Conservation (phyloP, 192 early-diverging fungal species). For the Pilaira anomala region DNA sequence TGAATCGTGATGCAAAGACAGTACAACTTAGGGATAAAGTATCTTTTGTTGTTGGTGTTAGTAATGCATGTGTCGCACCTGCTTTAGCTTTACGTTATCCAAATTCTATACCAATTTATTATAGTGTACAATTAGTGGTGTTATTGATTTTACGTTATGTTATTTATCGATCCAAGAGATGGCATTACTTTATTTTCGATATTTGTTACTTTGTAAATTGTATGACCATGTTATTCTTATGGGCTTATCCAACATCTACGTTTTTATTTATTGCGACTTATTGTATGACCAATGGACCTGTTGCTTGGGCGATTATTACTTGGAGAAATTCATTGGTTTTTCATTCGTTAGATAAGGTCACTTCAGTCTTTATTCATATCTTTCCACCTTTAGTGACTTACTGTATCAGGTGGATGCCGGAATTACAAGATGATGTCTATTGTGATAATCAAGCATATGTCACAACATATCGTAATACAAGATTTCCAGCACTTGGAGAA, state of each 20-base stretch:
- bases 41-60: constrained; percentile 63
- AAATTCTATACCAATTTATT: constrained; percentile 54
- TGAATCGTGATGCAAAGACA: constrained; percentile 41
- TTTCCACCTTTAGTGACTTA: constrained; percentile 57
- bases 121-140: constrained; percentile 43
- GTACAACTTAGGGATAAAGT: constrained; percentile 58
- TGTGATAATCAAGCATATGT: constrained; percentile 22
- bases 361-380: constrained; percentile 63
- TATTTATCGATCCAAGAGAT: constrained; percentile 52
- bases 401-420: constrained; percentile 56
- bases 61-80: constrained; percentile 60
- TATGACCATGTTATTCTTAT: constrained; percentile 52
- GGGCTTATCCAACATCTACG: constrained; percentile 39
- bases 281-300: constrained; percentile 58
- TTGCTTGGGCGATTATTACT: constrained; percentile 65
- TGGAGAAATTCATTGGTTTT: constrained; percentile 57
- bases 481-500: constrained; percentile 46
- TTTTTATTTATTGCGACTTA: constrained; percentile 40
- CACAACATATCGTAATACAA: constrained; percentile 30
- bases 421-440: constrained; percentile 13
- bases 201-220: constrained; percentile 60
- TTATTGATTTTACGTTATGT: constrained; percentile 47
- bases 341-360: constrained; percentile 67
- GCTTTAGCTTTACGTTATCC: constrained; percentile 47
- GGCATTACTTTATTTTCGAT: constrained; percentile 63